Evolutionary conservation across 768 basidiomycete genomes (phyloP), one percentile per base, ranked within the genome.

Genomic region (Leccinellum luteum): DNA sequence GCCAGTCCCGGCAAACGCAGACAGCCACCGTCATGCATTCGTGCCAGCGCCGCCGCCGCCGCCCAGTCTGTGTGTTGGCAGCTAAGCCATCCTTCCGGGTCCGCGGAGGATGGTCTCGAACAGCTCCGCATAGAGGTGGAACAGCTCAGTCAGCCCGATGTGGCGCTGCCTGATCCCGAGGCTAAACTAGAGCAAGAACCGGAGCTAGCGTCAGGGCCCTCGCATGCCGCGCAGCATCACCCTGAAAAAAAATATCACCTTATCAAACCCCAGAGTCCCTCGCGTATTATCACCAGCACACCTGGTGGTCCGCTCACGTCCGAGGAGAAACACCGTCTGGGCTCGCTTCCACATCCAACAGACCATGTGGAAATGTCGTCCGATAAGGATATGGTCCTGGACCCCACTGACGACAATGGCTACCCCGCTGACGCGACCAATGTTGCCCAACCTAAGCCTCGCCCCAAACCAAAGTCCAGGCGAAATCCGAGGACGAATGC

Each of bases 401-500:
- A 19, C 25, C 38, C 45, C 30, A 19, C 12, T 28, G 52, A 54
- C 19, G n/a, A 44, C 32, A 38, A n/a, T 38, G 38, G 38, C n/a
- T 45, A 38, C 21, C 50, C 51, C 5, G 14, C 49, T 48, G 58
- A 63, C 6, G n/a, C 34, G 35, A 54, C 23, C 10, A 41, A 31
- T 12, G 32, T 47, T 44, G 31, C 51, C 31, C 52, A 48, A 21
- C 52, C 52, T 47, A 23, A 5, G 17, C 62, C 32, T 35, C 51
- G n/a, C 9, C 60, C 59, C 50, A 58, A 53, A 19, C 59, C 59
- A 50, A 59, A 51, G 21, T 32, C 54, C 28, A 70, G 55, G 55
- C 57, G 68, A 64, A 66, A 64, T 59, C 67, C 72, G 63, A 73
- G 64, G 72, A 67, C 54, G 25, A 69, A 23, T 1, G 27, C 43